A percentile compares a stretch with the other conserved stretches of the same genome.
Conservation (phyloP, 2,329 filamentous ascomycete species). For the Aspergillus brunneoviolaceus region DNA sequence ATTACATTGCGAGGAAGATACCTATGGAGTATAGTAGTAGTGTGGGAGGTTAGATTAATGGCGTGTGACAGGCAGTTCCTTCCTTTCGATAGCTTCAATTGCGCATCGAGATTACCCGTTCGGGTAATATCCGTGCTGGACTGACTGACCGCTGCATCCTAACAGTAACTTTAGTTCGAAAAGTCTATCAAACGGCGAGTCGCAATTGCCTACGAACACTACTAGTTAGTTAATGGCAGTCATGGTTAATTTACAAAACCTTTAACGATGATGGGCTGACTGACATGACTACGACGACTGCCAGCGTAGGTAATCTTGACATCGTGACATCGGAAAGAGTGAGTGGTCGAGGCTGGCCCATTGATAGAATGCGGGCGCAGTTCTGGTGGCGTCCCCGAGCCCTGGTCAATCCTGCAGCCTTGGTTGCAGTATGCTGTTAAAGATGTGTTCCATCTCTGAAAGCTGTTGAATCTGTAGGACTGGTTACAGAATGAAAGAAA, state of each 20-base stretch:
- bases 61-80: neutral
- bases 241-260: neutral
- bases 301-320: constrained; percentile 1
- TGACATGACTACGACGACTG: neutral
- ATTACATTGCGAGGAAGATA: neutral
- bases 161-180: neutral
- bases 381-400: constrained; percentile 14
- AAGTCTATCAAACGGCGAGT: no score
- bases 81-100: neutral
- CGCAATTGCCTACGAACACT: neutral
- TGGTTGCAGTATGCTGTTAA: constrained; percentile 7
- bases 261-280: neutral
- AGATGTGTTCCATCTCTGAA: neutral
- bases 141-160: neutral
- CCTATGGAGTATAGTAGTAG: neutral
- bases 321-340: constrained; percentile 4
- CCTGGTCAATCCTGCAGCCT: constrained; percentile 18
- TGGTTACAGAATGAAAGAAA: neutral
- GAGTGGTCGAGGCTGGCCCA: constrained; percentile 3
- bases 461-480: neutral
- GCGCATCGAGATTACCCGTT: constrained; percentile 1
- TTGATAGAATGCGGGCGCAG: neutral
- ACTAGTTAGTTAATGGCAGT: neutral
- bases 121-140: constrained; percentile 2
- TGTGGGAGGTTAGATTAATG: neutral